phyloP scores from a whole-genome alignment of 305 asterid species.

The Fraxinus sp. region DNA sequence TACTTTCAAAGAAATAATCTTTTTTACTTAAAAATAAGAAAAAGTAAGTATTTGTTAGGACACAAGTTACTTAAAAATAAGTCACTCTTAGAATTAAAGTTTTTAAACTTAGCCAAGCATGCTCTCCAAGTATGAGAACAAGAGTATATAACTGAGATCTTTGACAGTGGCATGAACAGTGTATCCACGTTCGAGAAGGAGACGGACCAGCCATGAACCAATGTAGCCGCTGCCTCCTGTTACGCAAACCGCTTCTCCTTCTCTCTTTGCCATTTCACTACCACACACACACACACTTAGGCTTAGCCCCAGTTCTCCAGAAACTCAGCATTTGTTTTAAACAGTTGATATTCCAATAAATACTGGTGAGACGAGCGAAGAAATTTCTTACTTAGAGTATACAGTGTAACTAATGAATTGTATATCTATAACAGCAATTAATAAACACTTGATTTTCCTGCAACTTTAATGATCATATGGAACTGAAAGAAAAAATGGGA shows the following conservation, averaged over 20 bases:
- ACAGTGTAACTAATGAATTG: background rate
- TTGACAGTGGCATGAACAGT: no score
- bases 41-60: no score
- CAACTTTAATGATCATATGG: background rate
- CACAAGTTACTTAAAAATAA: no score
- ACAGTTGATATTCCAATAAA: slow-evolving; percentile 4
- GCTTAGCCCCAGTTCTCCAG: background rate
- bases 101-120: no score
- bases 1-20: no score
- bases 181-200: no score
- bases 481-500: background rate
- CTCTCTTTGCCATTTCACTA: slow-evolving; percentile 35
- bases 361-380: background rate
- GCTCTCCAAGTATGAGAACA: no score
- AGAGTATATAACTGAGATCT: no score
- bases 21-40: no score
- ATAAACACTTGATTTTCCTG: background rate
- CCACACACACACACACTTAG: background rate
- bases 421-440: background rate
- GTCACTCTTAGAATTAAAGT: no score
- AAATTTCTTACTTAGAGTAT: background rate
- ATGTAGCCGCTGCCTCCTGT: slow-evolving; percentile 92
- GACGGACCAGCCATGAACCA: slow-evolving; percentile 53
- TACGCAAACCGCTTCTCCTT: slow-evolving; percentile 66
- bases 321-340: background rate